A percentile compares a stretch with the other conserved stretches of the same genome.
These are phyloP conservation scores for Rhamnella rubrinervis DNA, from an alignment of 331 rosid species.

Conservation along the genomic window DNA sequence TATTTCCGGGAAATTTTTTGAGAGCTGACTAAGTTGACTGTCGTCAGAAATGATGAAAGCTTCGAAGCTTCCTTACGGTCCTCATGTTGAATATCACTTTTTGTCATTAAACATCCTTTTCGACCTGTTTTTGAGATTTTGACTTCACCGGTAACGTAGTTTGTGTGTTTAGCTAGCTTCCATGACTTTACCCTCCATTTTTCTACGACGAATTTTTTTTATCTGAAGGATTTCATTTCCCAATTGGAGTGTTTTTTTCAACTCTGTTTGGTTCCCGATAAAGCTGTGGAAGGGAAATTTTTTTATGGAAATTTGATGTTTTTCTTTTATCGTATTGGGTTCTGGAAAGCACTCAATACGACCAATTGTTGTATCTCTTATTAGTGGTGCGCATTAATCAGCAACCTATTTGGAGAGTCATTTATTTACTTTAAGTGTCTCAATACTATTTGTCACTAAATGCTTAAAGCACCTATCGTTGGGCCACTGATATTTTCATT, in stretches of 20 bases:
- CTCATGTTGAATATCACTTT: not conserved
- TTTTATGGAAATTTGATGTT: not conserved
- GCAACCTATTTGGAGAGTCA: not conserved
- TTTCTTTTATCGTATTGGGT: not conserved
- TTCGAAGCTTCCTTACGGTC: slow-evolving; percentile 12
- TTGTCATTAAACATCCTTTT: not conserved
- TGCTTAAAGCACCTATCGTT: not conserved
- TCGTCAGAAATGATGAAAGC: slow-evolving; percentile 12
- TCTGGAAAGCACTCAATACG: not conserved
- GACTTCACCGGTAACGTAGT: slow-evolving; percentile 1
- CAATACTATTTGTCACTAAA: not conserved
- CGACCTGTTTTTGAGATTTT: not conserved
- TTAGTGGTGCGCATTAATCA: not conserved
- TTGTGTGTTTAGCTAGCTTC: slow-evolving; percentile 7
- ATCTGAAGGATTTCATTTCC: slow-evolving; percentile 5
- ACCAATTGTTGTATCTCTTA: not conserved
- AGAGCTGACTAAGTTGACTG: slow-evolving; percentile 41
- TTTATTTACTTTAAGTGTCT: slow-evolving; percentile 3
- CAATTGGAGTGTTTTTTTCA: not conserved
- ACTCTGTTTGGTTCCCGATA: slow-evolving; percentile 21
- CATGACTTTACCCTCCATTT: slow-evolving; percentile 8
- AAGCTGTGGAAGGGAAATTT: not conserved
- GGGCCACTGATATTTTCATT: not conserved
- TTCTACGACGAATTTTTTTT: not conserved
- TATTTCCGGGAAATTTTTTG: slow-evolving; percentile 1